Evolutionary conservation across 768 basidiomycete species (phyloP), one percentile per base, ranked within the genome.

Genomic region (Hemileccinum rubropunctum): DNA sequence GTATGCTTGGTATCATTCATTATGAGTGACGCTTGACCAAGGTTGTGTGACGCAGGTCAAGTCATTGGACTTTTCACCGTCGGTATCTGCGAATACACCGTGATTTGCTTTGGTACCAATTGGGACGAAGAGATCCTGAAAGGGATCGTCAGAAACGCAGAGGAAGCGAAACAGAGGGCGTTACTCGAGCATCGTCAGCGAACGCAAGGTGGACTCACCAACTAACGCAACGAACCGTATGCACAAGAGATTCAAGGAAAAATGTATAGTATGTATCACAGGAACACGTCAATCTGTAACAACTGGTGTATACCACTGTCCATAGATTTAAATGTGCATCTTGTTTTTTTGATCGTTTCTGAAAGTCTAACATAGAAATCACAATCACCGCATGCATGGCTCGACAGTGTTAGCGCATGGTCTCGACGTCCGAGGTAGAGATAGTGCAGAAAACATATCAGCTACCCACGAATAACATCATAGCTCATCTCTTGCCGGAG

Each of bases 31-130:
- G 3, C 38, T 39, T 35, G 61, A 73, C 17, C 4, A 45, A 23
- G 30, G 36, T 50, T n/a, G n/a, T n/a, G 23, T 23, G 23, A 23
- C 17, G 34, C 53, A 83, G 87, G 86, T 20, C 88, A 89, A 64
- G 86, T 87, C 27, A 71, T 88, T 20, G 88, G 82, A 0, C 69
- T 91, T 6, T 86, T 86, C 58, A 73, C 80, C 3, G 84, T 89
- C n/a, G 86, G 84, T 1, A 54, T 84, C 13, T 76, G 81, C 18
- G 86, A 88, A 66, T 87, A 87, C 49, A 66, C 59, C 6, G 81
- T 81, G 9, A 81, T 88, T 7, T 78, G 78, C 70, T 64, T 76
- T 15, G 73, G 73, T 1, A 80, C 78, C 12, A 57, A 78, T 47
- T 80, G 77, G 77, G 71, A 78, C 21, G 60, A 65, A 26, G 78